Evolutionary conservation across 495 filamentous ascomycete species (phyloP).

Genomic region (Diplogelasinospora grovesii): DNA sequence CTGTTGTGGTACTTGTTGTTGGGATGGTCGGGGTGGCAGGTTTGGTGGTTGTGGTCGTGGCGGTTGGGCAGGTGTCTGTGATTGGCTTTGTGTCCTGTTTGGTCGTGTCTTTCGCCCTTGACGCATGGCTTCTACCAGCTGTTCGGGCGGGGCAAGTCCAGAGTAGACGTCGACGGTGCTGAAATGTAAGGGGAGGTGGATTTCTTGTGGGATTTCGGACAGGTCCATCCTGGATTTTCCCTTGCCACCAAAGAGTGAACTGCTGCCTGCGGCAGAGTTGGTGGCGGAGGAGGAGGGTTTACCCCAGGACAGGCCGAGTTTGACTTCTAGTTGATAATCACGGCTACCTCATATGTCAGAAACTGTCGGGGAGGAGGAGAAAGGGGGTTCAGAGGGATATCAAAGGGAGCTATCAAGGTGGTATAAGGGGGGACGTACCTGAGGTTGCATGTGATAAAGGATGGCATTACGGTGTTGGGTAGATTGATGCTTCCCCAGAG

Average conservation of each 20-base stretch:
- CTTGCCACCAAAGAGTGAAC: conserved; percentile 12
- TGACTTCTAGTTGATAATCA: conserved; percentile 74
- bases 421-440: conserved; percentile 19
- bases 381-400: background rate
- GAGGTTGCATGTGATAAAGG: conserved; percentile 86
- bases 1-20: conserved; percentile 1
- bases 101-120: conserved; percentile 19
- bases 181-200: conserved; percentile 70
- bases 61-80: no score
- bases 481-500: conserved; percentile 65
- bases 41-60: conserved; percentile 19
- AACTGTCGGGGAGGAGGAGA: background rate
- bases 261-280: background rate
- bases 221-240: conserved; percentile 11
- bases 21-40: conserved; percentile 28
- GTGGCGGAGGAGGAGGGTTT: conserved; percentile 11
- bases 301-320: conserved; percentile 61
- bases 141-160: conserved; percentile 77
- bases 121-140: conserved; percentile 63
- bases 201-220: conserved; percentile 52
- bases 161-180: conserved; percentile 71
- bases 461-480: conserved; percentile 78
- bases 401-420: background rate
- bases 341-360: conserved; percentile 30
- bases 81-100: no score